These are phyloP conservation scores for Fraxinus dipetala DNA, from an alignment of 305 asterid species.

Conservation along the genomic window DNA sequence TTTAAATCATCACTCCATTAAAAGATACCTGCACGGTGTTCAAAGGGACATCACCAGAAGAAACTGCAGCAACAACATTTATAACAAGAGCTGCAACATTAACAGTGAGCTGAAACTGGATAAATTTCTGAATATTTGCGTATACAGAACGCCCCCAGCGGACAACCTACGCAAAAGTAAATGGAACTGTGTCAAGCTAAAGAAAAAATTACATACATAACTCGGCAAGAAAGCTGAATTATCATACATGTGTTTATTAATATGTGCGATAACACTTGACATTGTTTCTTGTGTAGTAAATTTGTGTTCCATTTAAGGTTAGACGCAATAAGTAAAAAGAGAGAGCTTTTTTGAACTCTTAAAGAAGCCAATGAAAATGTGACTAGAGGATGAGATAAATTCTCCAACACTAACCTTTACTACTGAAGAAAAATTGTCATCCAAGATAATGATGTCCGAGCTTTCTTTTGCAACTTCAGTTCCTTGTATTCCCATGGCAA, in stretches of 20 bases:
- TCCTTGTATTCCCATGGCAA: constrained; percentile 95
- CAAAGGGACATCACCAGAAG: constrained; percentile 88
- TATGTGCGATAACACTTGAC: background rate
- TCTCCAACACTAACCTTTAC: constrained; percentile 57
- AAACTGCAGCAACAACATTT: constrained; percentile 82
- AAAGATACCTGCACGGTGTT: constrained; percentile 79
- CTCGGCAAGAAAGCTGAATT: background rate
- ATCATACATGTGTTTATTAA: background rate
- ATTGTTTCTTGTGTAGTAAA: background rate
- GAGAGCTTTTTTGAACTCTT: background rate
- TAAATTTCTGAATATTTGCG: constrained; percentile 91
- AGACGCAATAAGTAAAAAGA: background rate
- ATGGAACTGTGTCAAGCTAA: background rate
- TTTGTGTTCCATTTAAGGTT: background rate
- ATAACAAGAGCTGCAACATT: constrained; percentile 89
- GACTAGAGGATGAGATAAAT: background rate
- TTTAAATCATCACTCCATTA: background rate
- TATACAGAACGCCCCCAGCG: constrained; percentile 98
- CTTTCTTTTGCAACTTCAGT: constrained; percentile 97
- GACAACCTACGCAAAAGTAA: constrained; percentile 60
- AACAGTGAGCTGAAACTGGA: constrained; percentile 97
- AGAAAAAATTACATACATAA: background rate
- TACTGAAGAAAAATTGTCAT: constrained; percentile 87
- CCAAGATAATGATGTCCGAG: constrained; percentile 90
- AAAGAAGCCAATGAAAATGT: constrained; percentile 3